Evolutionary conservation across 306 rosid genomes (phyloP), one percentile per base, ranked within the genome.

Genomic region (Vigna unguiculata): DNA sequence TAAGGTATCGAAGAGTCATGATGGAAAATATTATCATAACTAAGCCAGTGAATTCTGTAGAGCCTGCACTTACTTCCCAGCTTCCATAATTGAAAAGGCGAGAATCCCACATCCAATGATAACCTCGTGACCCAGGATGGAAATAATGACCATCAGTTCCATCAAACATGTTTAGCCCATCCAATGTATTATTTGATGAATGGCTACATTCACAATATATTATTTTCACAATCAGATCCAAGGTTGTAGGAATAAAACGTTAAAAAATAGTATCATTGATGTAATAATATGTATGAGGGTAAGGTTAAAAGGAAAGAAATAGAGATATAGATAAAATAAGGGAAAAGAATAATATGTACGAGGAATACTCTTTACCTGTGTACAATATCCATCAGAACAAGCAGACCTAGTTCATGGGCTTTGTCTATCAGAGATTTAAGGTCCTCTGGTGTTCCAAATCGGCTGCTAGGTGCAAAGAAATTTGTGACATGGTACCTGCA

Each of bases 41-140:
- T 51, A 51, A 58, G 43, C 21, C 21, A 51, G 22, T 19, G 20
- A 75, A 62, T 69, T 69, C 45, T 67, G 40, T 19, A 20, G 64
- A 63, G 74, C 80, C 65, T 75, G 63, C 58, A 73, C 93, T 65
- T 88, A 96, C 99, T 91, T 96, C 99, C 99, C 99, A 96, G 86
- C 93, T 92, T 89, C 98, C 99, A 81, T 96, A 96, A 82, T 96
- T 96, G 74, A 96, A 96, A 86, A 96, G 96, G 72, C 99, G 99
- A 87, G 99, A 96, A 74, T 96, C 99, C 99, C 99, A 96, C 96
- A 96, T 89, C 99, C 99, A 96, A 79, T 96, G 99, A 87, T 96
- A 88, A 77, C 99, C 99, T 24, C 96, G 97, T 54, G 98, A 77
- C 47, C 99, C 99, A 81, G 97, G 79, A 88, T 96, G 96, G 86